phyloP scores from a whole-genome alignment of 2,329 filamentous ascomycete species.

The Cercospora berteroae region DNA sequence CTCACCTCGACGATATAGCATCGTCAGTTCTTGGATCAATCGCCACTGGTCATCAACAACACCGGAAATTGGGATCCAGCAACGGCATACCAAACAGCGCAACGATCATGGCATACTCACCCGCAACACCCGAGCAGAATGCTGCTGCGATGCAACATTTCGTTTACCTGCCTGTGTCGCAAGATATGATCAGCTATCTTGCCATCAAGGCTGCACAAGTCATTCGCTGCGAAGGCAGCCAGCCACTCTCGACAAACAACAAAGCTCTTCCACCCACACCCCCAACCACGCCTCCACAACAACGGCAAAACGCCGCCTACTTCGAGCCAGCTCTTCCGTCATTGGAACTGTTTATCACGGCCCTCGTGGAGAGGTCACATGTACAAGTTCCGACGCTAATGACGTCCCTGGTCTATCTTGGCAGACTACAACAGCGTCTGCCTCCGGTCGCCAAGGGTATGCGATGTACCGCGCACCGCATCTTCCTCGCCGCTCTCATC shows the following conservation, averaged over 20 bases:
- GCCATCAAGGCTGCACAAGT: conserved; percentile 72
- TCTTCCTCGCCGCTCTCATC: conserved; percentile 88
- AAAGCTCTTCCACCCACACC: conserved; percentile 58
- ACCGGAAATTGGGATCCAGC: conserved; percentile 12
- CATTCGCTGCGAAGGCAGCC: conserved; percentile 67
- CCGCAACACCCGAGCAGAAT: conserved; percentile 54
- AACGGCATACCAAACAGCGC: conserved; percentile 20
- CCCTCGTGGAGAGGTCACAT: conserved; percentile 86
- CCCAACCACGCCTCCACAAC: conserved; percentile 56
- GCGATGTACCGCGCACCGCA: conserved; percentile 93
- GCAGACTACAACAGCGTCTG: conserved; percentile 75
- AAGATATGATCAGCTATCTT: conserved; percentile 75
- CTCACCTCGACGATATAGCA: conserved; percentile 6
- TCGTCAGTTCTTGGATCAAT: conserved; percentile 15
- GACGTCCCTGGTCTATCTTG: conserved; percentile 92
- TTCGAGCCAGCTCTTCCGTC: conserved; percentile 63
- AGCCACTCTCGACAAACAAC: conserved; percentile 39
- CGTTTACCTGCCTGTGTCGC: conserved; percentile 71
- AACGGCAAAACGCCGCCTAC: conserved; percentile 49
- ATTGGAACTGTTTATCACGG: conserved; percentile 86
- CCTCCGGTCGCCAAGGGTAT: conserved; percentile 95
- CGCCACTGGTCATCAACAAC: conserved; percentile 19
- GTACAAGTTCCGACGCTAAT: conserved; percentile 97
- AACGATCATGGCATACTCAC: conserved; percentile 46
- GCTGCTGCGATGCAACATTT: conserved; percentile 75